Evolutionary conservation across 2,329 filamentous ascomycete species (phyloP).

Genomic region (Amauroascus verrucosus): DNA sequence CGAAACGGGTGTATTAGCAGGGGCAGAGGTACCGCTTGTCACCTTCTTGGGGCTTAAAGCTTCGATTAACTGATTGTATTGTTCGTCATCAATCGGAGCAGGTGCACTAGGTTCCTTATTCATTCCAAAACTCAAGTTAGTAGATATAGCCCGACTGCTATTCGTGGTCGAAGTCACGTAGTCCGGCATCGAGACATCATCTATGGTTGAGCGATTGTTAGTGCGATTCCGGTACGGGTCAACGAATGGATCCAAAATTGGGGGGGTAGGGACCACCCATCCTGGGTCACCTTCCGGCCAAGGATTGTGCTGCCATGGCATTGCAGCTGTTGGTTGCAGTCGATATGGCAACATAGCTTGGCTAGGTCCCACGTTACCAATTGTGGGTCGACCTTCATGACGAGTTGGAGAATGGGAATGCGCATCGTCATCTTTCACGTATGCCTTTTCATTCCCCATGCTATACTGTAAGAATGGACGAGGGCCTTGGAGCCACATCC

Average conservation of each 20-base stretch:
- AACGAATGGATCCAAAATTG: slow-evolving; percentile 34
- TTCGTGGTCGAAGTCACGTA: slow-evolving; percentile 33
- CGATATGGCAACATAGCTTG: slow-evolving; percentile 21
- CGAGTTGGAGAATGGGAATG: slow-evolving; percentile 55
- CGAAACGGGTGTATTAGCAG: slow-evolving; percentile 26
- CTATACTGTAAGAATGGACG: slow-evolving; percentile 30
- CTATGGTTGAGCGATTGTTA: slow-evolving; percentile 30
- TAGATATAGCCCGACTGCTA: slow-evolving; percentile 34
- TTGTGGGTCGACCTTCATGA: slow-evolving; percentile 20
- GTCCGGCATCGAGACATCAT: slow-evolving; percentile 43
- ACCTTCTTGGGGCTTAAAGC: slow-evolving; percentile 29
- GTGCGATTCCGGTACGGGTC: slow-evolving; percentile 29
- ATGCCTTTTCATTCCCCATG: slow-evolving; percentile 21
- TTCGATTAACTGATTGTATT: slow-evolving; percentile 30
- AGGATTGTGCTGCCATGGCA: slow-evolving; percentile 20
- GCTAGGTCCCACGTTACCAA: slow-evolving; percentile 17
- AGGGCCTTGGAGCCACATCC: slow-evolving; percentile 52
- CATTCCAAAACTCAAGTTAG: slow-evolving; percentile 34
- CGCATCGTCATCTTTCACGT: slow-evolving; percentile 41
- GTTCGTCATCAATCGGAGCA: slow-evolving; percentile 29
- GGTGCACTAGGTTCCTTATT: slow-evolving; percentile 32
- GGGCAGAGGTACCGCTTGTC: slow-evolving; percentile 23
- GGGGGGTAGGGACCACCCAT: slow-evolving; percentile 22
- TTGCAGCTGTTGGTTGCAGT: slow-evolving; percentile 24
- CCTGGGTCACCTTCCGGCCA: slow-evolving; percentile 21